Base-by-base conservation (phyloP, 2,329 filamentous ascomycete genomes). In the Cladosporium colombiae region DNA sequence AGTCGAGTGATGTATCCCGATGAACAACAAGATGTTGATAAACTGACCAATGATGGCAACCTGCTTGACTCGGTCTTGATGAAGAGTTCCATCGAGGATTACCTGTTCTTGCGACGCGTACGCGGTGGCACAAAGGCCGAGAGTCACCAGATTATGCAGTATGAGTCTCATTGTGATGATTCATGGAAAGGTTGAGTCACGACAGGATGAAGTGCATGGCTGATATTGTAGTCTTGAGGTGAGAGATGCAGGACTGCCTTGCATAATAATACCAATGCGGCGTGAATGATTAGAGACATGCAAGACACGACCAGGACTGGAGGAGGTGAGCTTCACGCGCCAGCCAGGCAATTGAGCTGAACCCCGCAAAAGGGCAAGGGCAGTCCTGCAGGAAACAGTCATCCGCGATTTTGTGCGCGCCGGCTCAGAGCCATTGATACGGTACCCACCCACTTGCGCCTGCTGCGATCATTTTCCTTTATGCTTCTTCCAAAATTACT, bases 31-130 rank as follows among this genome's bases (percentile, higher is more conserved):
- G 13, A 29, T n/a, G 1, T 16, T 33, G 4, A 65, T 16, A 23
- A 13, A 29, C 55, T 44, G 4, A 65, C 63, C 63, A 23, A 60
- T 65, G 63, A 65, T 65, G 44, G 63, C 63, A 27, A 65, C 46
- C 18, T 59, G 25, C 16, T 60, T 59, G 44, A 33, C 40, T 27
- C 40, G 27, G 27, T 37, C 4, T 16, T 60, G 55, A 10, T 65
- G 52, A 14, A 33, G 18, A 35, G 23, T 23, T 23, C 46, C 16
- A 8, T 60, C 27, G 11, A 65, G 46, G 21, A 59, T 25, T 25
- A 55, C 23, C 46, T 65, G 63, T 23, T 60, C 55, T 11, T 29
- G 35, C 29, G 49, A 56, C 23, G 61, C 50, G 61, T 46, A 35
- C 4, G 44, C n/a, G 35, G 46, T 53, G 59, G 59, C 59, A 11